A percentile compares a stretch with the other conserved stretches of the same genome.
Evolutionary conservation across 2,329 filamentous ascomycete species (phyloP).

Genomic region (Diaporthe batatas): DNA sequence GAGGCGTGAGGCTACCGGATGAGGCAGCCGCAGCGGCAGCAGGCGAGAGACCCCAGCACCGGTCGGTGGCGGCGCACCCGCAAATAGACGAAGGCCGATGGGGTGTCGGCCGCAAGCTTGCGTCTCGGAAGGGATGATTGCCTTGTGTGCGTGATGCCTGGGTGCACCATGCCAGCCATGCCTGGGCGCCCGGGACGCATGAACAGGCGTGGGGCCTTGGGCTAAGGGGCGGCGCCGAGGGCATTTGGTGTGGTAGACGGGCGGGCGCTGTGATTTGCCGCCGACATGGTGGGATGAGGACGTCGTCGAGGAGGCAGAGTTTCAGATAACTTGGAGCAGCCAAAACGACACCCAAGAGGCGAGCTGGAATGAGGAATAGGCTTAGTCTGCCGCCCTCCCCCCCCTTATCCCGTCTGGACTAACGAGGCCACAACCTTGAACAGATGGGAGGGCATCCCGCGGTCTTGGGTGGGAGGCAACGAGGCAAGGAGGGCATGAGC

Average conservation of each 20-base stretch:
- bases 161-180: slow-evolving; percentile 29
- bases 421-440: slow-evolving; percentile 27
- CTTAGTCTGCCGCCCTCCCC: background rate
- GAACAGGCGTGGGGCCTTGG: slow-evolving; percentile 25
- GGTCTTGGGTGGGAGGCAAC: slow-evolving; percentile 4
- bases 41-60: background rate
- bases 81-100: slow-evolving; percentile 22
- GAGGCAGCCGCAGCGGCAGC: slow-evolving; percentile 19
- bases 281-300: slow-evolving; percentile 31
- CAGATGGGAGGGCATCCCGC: slow-evolving; percentile 2
- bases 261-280: slow-evolving; percentile 26
- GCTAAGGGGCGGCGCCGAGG: slow-evolving; percentile 25
- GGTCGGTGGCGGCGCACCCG: slow-evolving; percentile 16
- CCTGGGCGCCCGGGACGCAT: background rate
- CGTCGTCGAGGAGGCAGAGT: slow-evolving; percentile 29
- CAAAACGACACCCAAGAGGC: slow-evolving; percentile 16
- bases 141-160: slow-evolving; percentile 24
- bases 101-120: slow-evolving; percentile 11
- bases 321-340: slow-evolving; percentile 37
- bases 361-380: slow-evolving; percentile 14
- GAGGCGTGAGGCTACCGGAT: slow-evolving; percentile 5
- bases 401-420: slow-evolving; percentile 35
- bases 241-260: slow-evolving; percentile 14
- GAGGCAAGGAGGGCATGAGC: slow-evolving; percentile 18
- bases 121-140: slow-evolving; percentile 27